phyloP scores from a whole-genome alignment of 306 rosid genomes.

The Acacia confusa region DNA sequence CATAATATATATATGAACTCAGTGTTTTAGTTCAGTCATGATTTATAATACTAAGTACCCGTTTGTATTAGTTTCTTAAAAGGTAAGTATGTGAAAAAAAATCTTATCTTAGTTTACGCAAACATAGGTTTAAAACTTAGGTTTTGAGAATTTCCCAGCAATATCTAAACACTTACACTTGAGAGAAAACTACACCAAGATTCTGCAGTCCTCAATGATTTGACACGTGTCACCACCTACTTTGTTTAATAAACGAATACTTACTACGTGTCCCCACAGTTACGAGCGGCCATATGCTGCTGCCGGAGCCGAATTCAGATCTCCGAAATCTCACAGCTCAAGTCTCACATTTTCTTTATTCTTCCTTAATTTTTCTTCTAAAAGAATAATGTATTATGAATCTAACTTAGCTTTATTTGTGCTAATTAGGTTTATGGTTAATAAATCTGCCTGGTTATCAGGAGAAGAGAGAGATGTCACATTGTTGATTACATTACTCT shows the following conservation, averaged over 20 bases:
- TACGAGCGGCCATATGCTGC: not conserved
- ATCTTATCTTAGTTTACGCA: too few relatives aligned
- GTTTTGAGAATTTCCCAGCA: too few relatives aligned
- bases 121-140: too few relatives aligned
- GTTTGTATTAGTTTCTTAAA: too few relatives aligned
- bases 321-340: not conserved
- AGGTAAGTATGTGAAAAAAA: too few relatives aligned
- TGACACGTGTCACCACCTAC: not conserved
- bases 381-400: not conserved
- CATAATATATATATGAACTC: not conserved
- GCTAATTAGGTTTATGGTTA: not conserved
- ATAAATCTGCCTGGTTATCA: too few relatives aligned
- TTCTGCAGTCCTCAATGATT: not conserved
- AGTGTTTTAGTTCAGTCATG: not conserved
- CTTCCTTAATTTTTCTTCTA: not conserved
- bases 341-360: not conserved
- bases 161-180: too few relatives aligned
- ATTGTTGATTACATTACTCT: too few relatives aligned
- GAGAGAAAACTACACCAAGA: not conserved
- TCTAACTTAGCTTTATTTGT: not conserved
- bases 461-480: not conserved
- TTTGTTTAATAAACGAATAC: not conserved
- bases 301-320: not conserved
- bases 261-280: not conserved
- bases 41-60: too few relatives aligned